Evolutionary conservation across 2,329 filamentous ascomycete species (phyloP), one percentile per base, ranked within the genome.

Genomic region (Colletotrichum trifolii): DNA sequence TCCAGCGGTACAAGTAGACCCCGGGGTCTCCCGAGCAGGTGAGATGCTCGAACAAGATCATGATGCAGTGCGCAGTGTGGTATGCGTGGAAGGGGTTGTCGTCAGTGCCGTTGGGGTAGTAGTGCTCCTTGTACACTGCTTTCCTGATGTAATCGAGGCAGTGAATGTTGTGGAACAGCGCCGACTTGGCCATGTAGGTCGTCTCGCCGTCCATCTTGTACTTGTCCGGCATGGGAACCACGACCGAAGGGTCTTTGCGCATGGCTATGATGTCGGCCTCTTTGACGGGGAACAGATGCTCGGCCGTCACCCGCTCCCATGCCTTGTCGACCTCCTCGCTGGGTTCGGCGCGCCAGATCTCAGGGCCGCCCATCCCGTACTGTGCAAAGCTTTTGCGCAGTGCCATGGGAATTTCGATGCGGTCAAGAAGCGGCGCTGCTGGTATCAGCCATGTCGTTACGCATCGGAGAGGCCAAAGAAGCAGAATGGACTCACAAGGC

Each of bases 71-170:
- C 7, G 58, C 45, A 13, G 45, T 61, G 15, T 61, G 58, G 35
- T 61, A 34, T 6, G 42, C 50, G 13, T 55, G 58, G 10, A 61
- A 55, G 1, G 58, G 58, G 34, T 61, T 55, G n/a, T 55, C 58
- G 17, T 61, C 58, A 6, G 58, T 61, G 8, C 58, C 52, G 12
- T 61, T 61, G n/a, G 58, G 58, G 25, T 49, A 61, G 38, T 61
- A 61, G 33, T 61, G 38, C 1, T 50, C 45, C n/a, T 40, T 9
- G 33, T 60, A 54, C 11, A 60, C 47, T 13, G 52, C 54, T 42
- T 57, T 57, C 17, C 58, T 43, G 12, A 61, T 42, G 45, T 61
- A 61, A n/a, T 61, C 58, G n/a, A 61, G 45, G 36, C 58, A 61
- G 38, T 61, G 58, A 15, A 61, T 55, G 15, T 61, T 61, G 45